Base-by-base conservation (phyloP, 2,329 filamentous ascomycete genomes). In the Talaromyces sp. region DNA sequence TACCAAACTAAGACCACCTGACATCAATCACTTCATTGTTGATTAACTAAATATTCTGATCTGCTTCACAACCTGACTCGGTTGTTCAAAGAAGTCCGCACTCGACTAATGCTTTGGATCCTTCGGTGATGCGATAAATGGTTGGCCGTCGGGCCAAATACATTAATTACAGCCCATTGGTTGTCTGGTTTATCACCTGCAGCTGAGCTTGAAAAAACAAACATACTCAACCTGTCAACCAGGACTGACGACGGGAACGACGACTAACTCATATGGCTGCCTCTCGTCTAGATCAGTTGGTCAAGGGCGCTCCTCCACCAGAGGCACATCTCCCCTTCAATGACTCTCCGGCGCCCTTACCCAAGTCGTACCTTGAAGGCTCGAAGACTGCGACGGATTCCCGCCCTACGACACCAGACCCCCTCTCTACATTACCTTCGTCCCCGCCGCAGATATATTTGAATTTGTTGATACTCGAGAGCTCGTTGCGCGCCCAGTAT, bases 381-480 rank as follows among this genome's bases (percentile, higher is more conserved):
- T 56, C 64, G 46, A 62, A 63, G 33, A 65, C 75, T 76, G 54
- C 65, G 76, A 75, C 68, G 73, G 78, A 66, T 75, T 79, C 69
- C 64, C 78, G 63, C 65, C 77, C 63, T 64, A 77, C 65, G 67
- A 71, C 77, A 58, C 73, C 76, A 58, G 91, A 95, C 70, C 90
- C 91, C 28, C 83, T 93, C 62, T 87, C 86, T 66, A 85, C 87
- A 61, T 85, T 93, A 15, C 92, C 92, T n/a, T 93, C 89, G 69
- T 91, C 90, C 15, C 92, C 92, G 46, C 90, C 91, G 56, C 94
- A 96, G 80, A 97, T 99, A 70, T 99, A 99, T 77, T 86, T 99
- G 67, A 99, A 99, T 75, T 87, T 99, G 22, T 84, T 99, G 60
- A 95, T 99, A 67, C 89, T 99, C 73, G 94, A 99, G 74, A 91